These are phyloP conservation scores for Alternaria sp. DNA, from an alignment of 2,329 filamentous ascomycete species.

Conservation along the genomic window DNA sequence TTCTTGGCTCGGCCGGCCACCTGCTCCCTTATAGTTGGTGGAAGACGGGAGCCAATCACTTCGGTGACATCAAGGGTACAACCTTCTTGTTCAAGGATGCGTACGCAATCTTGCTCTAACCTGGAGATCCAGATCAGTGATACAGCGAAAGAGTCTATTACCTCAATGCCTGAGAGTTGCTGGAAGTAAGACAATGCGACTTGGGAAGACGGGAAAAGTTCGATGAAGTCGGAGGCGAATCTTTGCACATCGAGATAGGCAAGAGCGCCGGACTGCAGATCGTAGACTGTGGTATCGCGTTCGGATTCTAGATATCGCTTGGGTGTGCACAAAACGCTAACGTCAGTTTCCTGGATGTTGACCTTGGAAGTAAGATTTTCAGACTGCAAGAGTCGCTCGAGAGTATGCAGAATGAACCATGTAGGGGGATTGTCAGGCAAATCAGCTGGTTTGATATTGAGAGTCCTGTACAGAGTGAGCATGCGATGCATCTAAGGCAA, in stretches of 20 bases:
- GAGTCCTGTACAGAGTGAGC: conserved; percentile 15
- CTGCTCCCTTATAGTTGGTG: conserved; percentile 12
- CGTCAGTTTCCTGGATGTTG: conserved; percentile 15
- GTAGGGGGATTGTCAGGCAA: conserved; percentile 31
- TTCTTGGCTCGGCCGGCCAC: conserved; percentile 21
- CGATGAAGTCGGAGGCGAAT: conserved; percentile 22
- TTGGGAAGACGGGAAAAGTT: conserved; percentile 21
- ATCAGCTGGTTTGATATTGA: conserved; percentile 20
- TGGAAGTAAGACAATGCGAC: conserved; percentile 23
- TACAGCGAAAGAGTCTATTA: conserved; percentile 28
- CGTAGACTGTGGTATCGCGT: conserved; percentile 23
- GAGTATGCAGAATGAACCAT: conserved; percentile 28
- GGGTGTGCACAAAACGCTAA: conserved; percentile 31
- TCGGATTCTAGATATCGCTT: conserved; percentile 23
- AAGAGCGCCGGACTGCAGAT: conserved; percentile 26
- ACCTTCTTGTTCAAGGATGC: conserved; percentile 21
- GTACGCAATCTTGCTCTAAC: conserved; percentile 18
- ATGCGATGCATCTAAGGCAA: background rate
- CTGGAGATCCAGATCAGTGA: conserved; percentile 32
- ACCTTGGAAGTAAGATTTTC: conserved; percentile 19
- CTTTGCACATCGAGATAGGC: conserved; percentile 29
- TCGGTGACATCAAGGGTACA: conserved; percentile 26
- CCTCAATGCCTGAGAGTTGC: conserved; percentile 11
- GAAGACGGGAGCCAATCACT: conserved; percentile 12
- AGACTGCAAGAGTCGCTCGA: conserved; percentile 15